Conservation (phyloP, 768 basidiomycete species). For the Russula foetens region DNA sequence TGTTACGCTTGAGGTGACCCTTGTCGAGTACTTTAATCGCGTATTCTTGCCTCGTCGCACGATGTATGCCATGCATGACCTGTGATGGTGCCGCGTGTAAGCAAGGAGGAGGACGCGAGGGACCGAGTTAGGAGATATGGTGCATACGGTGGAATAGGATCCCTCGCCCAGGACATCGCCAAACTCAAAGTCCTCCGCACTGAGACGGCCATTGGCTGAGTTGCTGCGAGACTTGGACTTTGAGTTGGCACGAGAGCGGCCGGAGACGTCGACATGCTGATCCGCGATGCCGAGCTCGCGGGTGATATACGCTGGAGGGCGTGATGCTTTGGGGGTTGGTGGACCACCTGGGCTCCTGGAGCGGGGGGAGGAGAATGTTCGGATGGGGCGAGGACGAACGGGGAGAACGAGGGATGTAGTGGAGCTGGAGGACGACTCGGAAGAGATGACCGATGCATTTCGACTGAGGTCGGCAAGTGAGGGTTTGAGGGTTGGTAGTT, state of each 20-base stretch:
- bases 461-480: slow-evolving; percentile 60
- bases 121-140: not conserved
- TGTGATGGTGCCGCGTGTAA: slow-evolving; percentile 24
- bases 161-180: slow-evolving; percentile 72
- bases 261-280: slow-evolving; percentile 17
- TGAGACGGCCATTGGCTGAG: slow-evolving; percentile 37
- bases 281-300: slow-evolving; percentile 42
- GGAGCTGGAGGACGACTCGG: slow-evolving; percentile 42
- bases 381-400: slow-evolving; percentile 42
- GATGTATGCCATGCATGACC: slow-evolving; percentile 51
- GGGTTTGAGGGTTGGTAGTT: slow-evolving; percentile 25
- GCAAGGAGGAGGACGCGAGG: not conserved
- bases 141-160: slow-evolving; percentile 70
- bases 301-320: slow-evolving; percentile 51
- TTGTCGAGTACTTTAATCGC: slow-evolving; percentile 83
- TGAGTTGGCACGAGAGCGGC: slow-evolving; percentile 26
- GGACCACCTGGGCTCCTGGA: slow-evolving; percentile 45
- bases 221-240: slow-evolving; percentile 37
- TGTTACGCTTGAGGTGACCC: slow-evolving; percentile 68
- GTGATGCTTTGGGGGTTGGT: slow-evolving; percentile 28
- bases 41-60: slow-evolving; percentile 52
- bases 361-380: slow-evolving; percentile 58
- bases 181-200: slow-evolving; percentile 63
- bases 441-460: slow-evolving; percentile 69
- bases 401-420: slow-evolving; percentile 33